Evolutionary conservation across 805 yeast species (phyloP), one percentile per base, ranked within the genome.

Genomic region (Ogataea ganodermae): DNA sequence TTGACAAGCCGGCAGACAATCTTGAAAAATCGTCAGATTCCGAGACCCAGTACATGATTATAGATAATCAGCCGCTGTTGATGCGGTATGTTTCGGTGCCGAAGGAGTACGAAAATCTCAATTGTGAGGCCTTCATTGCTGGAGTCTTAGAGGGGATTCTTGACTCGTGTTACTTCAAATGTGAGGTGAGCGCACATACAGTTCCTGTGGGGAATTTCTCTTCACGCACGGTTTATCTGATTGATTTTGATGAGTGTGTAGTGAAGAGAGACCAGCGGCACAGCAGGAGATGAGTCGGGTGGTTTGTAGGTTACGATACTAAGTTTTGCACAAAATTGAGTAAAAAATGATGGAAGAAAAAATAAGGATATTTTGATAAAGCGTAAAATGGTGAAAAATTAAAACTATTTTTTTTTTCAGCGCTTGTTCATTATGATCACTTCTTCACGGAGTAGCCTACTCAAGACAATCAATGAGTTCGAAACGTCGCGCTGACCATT

Each of bases 131-230:
- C 0, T 87, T 86, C 61, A 79, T 84, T 1, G 96, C 96, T 0
- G 96, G 96, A 0, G 76, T 89, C 13, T 75, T 89, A 33, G 96
- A 89, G 63, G 96, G 95, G 0, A 82, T 89, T 1, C 69, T 89
- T 48, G 94, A 86, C 58, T 73, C 85, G 4, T 73, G 88, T 1
- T 82, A 81, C 52, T 88, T 88, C 60, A 81, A 76, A 45, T 90
- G 92, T 12, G 73, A 70, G 38, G 96, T 89, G 6, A 79, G 86
- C n/a, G 96, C 96, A 1, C 96, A 89, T 60, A 75, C 84, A 0
- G 88, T 83, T 14, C 86, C 87, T 1, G 66, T 74, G 2, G 84
- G 77, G 2, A 78, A 73, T 3, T 61, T 58, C 26, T 89, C 92
- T 0, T 65, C 75, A 49, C 68, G 89, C 49, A 89, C 96, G 0